phyloP scores from a whole-genome alignment of 202 grass and related monocot species.

The Setaria viridis region DNA sequence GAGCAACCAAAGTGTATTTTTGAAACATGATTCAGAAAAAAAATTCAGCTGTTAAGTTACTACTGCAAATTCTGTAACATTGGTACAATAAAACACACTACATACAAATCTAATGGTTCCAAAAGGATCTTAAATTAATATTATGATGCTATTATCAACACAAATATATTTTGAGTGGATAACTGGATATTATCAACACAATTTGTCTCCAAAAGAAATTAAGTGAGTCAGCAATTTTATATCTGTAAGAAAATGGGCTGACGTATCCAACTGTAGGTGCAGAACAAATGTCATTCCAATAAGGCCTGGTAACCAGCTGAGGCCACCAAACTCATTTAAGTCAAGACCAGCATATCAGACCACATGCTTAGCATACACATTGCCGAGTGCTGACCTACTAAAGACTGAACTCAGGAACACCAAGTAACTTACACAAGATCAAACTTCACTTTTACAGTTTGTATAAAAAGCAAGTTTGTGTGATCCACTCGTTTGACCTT shows the following conservation, averaged over 20 bases:
- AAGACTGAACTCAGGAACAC: background rate
- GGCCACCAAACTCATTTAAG: conserved; percentile 3
- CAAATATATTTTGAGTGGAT: background rate
- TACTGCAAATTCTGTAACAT: background rate
- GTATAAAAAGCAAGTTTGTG: conserved; percentile 22
- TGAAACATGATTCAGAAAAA: conserved; percentile 30
- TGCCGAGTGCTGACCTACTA: background rate
- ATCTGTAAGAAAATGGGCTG: conserved; percentile 16
- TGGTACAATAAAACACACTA: background rate
- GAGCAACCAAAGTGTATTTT: conserved; percentile 39
- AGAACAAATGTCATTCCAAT: background rate
- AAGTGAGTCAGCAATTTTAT: background rate
- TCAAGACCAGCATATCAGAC: conserved; percentile 15
- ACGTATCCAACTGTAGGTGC: background rate
- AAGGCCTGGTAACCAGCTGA: background rate
- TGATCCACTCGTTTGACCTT: conserved; percentile 16
- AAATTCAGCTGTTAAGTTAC: conserved; percentile 1
- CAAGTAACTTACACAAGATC: conserved; percentile 5
- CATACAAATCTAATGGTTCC: background rate
- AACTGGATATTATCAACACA: conserved; percentile 23
- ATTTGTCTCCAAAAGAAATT: conserved; percentile 21
- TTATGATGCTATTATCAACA: conserved; percentile 23
- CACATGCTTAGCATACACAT: background rate
- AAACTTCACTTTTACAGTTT: background rate
- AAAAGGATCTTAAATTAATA: conserved; percentile 27